Base-by-base conservation (phyloP, 2,329 filamentous ascomycete genomes). In the Cladosporium sp. region DNA sequence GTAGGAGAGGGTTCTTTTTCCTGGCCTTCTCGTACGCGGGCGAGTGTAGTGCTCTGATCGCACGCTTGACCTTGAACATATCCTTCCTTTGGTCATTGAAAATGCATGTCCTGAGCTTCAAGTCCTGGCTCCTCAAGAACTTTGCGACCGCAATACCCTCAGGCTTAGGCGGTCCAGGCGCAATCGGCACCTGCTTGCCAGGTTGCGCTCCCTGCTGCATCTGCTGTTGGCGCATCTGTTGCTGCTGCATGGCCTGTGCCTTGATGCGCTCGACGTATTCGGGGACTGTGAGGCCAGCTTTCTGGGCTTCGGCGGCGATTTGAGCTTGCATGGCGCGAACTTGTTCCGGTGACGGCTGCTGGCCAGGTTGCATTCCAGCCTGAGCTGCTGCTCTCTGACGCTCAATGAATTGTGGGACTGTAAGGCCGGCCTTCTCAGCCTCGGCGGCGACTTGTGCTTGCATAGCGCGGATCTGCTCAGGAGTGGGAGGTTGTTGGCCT, bases 21-120 rank as follows among this genome's bases (percentile, higher is more conserved):
- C 88, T 78, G 60, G 91, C 91, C 79, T 96, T 96, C 67, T 86
- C 84, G 77, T 99, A 99, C 40, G 88, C 92, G 51, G 90, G 89
- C 20, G 92, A 94, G 74, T 96, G 82, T 56, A 99, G 83, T 28
- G 90, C 92, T 68, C 94, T 89, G 62, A 99, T 88, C 40, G 94
- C 94, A 72, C 94, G 90, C 82, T 97, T 97, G 74, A 99, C 94
- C 82, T 88, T 89, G 76, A 99, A 97, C 90, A 99, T 95, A 65
- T 99, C 93, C 78, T 96, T 97, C 69, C 94, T 85, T 81, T 97
- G 92, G 69, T 94, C 94, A 65, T 97, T 92, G 65, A 97, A 84
- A 64, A 99, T 95, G 73, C 90, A 93, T 17, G 92, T 97, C 63
- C 94, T 83, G 17, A 84, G 82, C 82, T 99, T 99, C 64, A 99